A percentile compares a stretch with the other conserved stretches of the same genome.
Conservation (phyloP, 192 early-diverging fungal species). For the Chytriomyces confervae region DNA sequence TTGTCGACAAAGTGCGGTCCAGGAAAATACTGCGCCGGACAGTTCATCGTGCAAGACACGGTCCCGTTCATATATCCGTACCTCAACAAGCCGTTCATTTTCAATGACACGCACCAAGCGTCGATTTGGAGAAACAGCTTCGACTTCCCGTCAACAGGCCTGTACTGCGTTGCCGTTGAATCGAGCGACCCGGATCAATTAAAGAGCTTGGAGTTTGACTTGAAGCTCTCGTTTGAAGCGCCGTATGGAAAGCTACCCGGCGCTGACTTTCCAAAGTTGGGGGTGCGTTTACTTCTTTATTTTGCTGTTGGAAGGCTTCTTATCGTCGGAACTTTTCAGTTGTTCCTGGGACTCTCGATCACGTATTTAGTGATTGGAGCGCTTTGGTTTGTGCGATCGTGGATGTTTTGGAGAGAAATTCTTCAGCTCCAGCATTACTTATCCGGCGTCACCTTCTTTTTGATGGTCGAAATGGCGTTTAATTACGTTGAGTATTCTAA, state of each 20-base stretch:
- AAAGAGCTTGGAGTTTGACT: constrained; percentile 31
- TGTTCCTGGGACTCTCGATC: constrained; percentile 77
- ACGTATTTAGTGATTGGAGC: constrained; percentile 77
- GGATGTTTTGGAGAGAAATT: constrained; percentile 86
- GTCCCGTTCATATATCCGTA: constrained; percentile 32
- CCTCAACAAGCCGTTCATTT: constrained; percentile 36
- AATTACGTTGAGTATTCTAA: constrained; percentile 69
- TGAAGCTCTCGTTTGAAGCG: constrained; percentile 72
- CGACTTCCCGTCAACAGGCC: constrained; percentile 76
- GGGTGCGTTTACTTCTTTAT: constrained; percentile 48
- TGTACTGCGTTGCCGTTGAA: constrained; percentile 77
- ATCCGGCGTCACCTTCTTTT: constrained; percentile 80
- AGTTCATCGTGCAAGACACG: constrained; percentile 39
- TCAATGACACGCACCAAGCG: constrained; percentile 6
- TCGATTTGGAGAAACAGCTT: constrained; percentile 55
- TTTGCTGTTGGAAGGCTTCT: constrained; percentile 8
- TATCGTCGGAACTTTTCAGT: constrained; percentile 43
- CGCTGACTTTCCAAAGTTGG: constrained; percentile 86
- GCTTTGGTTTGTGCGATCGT: constrained; percentile 79
- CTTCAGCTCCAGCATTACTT: constrained; percentile 92
- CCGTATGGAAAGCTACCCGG: constrained; percentile 86
- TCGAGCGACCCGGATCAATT: constrained; percentile 40
- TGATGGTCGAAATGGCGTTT: constrained; percentile 90
- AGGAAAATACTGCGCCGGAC: constrained; percentile 42
- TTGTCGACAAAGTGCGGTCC: constrained; percentile 12